Conservation (phyloP, 495 filamentous ascomycete species). For the Aspergillus incahuasiensis region DNA sequence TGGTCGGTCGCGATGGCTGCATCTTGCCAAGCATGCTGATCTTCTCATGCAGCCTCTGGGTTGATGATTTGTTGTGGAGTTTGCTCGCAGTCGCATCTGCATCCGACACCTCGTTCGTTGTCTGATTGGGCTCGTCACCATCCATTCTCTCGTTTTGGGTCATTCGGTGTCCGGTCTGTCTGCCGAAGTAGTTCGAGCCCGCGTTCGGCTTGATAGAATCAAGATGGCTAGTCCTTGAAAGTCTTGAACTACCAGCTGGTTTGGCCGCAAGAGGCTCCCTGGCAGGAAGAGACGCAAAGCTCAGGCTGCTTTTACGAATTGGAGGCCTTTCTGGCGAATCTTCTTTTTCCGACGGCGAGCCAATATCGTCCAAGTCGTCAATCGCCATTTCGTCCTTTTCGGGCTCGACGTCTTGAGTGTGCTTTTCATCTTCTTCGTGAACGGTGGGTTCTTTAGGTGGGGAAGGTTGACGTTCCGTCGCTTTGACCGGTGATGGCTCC, state of each 20-base stretch:
- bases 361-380: conserved; percentile 52
- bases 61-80: conserved; percentile 81
- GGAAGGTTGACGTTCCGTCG: conserved; percentile 8
- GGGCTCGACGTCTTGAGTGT: conserved; percentile 1
- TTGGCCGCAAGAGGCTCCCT: conserved; percentile 80
- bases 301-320: conserved; percentile 87
- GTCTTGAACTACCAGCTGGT: conserved; percentile 68
- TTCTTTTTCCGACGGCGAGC: conserved; percentile 58
- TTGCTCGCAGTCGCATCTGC: conserved; percentile 38
- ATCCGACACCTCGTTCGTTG: conserved; percentile 28
- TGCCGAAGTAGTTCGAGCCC: conserved; percentile 55
- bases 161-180: conserved; percentile 39
- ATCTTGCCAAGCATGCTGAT: conserved; percentile 89
- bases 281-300: conserved; percentile 85
- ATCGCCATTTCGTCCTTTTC: conserved; percentile 46
- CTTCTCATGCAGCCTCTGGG: conserved; percentile 83
- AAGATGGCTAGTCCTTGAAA: conserved; percentile 74
- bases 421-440: conserved; percentile 41
- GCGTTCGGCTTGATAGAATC: conserved; percentile 54
- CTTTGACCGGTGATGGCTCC: conserved; percentile 20
- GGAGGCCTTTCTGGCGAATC: conserved; percentile 59
- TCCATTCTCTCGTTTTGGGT: conserved; percentile 49
- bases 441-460: conserved; percentile 22
- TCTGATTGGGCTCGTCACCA: conserved; percentile 49
- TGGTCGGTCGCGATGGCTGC: conserved; percentile 64